phyloP scores from a whole-genome alignment of 352 stramenopile species.

The Globisporangium radiosum region DNA sequence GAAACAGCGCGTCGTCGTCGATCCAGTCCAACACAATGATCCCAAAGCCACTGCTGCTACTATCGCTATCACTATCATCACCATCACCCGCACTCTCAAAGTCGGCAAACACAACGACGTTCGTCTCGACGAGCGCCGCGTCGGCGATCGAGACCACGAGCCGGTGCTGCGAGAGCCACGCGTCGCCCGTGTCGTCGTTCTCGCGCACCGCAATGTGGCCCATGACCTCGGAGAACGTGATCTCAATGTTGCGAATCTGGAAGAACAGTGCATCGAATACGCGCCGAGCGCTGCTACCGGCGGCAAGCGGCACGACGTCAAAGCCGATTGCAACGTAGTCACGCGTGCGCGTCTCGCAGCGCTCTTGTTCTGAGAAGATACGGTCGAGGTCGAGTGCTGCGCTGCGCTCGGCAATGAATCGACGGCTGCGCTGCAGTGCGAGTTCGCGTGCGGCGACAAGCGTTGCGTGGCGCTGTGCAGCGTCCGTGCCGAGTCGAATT shows the following conservation, averaged over 20 bases:
- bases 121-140: constrained; percentile 31
- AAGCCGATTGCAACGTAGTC: constrained; percentile 32
- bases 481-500: constrained; percentile 24
- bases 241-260: constrained; percentile 37
- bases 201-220: constrained; percentile 42
- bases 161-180: constrained; percentile 31
- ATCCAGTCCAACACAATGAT: constrained; percentile 23
- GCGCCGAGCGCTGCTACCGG: constrained; percentile 22
- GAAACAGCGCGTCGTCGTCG: constrained; percentile 31
- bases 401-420: constrained; percentile 25
- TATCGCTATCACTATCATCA: background rate
- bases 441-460: constrained; percentile 17
- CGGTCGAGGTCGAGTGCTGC: constrained; percentile 20
- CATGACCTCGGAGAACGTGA: constrained; percentile 42
- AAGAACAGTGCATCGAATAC: constrained; percentile 39
- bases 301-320: constrained; percentile 25
- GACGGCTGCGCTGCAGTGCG: constrained; percentile 16
- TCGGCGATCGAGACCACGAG: constrained; percentile 25
- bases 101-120: constrained; percentile 28
- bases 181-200: constrained; percentile 27
- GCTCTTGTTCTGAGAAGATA: constrained; percentile 25
- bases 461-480: constrained; percentile 15
- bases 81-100: constrained; percentile 1
- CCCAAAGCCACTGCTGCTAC: constrained; percentile 1
- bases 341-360: constrained; percentile 23